Evolutionary conservation across 129 eudicot genomes (phyloP).

Genomic region (Pittosporum tobira): DNA sequence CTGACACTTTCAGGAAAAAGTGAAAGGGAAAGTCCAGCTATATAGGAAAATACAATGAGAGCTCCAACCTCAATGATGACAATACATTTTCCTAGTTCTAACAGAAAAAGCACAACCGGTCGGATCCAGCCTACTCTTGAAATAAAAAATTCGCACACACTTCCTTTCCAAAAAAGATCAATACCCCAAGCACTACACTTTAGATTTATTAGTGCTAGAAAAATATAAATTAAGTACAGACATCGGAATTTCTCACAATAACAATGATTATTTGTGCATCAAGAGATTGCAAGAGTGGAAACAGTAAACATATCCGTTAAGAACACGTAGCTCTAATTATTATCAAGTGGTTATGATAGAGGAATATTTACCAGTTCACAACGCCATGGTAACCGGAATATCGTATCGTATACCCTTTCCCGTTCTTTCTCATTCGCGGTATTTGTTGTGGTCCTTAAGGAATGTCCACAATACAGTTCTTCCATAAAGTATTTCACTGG

Average conservation of each 20-base stretch:
- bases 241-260: too few relatives aligned
- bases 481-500: conserved; percentile 75
- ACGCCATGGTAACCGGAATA: conserved; percentile 97
- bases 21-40: not conserved
- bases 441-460: conserved; percentile 74
- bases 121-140: too few relatives aligned
- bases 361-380: conserved; percentile 72
- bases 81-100: too few relatives aligned
- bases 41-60: not conserved
- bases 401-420: conserved; percentile 92
- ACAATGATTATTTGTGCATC: too few relatives aligned
- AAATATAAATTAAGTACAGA: too few relatives aligned
- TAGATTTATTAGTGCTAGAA: too few relatives aligned
- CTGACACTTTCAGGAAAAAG: not conserved
- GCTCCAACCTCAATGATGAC: not conserved
- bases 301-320: not conserved
- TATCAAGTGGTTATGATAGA: not conserved
- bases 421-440: conserved; percentile 84
- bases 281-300: not conserved
- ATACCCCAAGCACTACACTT: too few relatives aligned
- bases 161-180: too few relatives aligned
- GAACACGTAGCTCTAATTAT: not conserved
- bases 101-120: too few relatives aligned
- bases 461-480: conserved; percentile 78
- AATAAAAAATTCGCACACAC: too few relatives aligned